Base-by-base conservation (phyloP, 2,329 filamentous ascomycete species). In the Aspergillus cejpii region DNA sequence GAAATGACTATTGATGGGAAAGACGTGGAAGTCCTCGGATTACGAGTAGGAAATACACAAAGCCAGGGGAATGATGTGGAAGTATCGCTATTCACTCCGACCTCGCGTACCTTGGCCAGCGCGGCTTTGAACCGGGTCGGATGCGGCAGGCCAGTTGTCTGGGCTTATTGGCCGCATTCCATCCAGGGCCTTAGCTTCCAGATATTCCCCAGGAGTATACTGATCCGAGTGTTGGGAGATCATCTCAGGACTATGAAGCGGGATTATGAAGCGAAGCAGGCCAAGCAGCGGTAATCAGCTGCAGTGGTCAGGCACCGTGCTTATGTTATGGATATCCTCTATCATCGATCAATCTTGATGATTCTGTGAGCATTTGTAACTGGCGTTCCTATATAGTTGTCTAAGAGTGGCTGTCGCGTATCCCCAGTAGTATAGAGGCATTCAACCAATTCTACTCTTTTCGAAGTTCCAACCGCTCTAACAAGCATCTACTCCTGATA, bases 1-100 rank as follows among this genome's bases (percentile, higher is more conserved):
- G 77, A 79, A 55, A 61, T 74, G 59, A 52, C 50, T 10, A 60
- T 63, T 2, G 64, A 70, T 27, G 56, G 57, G 1, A 45, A 56
- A 4, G 55, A 66, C 10, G 56, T 73, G 6, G 66, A 73, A 27
- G 63, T 74, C 1, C 45, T 70, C 41, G 60, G 55, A 1, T 45
- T 73, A n/a, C 49, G 59, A 11, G 56, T 68, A n/a, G 67, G 57
- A 3, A 56, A 56, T 20, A 62, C 67, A 3, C 54, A 51, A 2
- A 66, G 59, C 2, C 47, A 54, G 8, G 52, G 53, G 2, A 58
- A 61, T 37, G 53, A 59, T 33, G 39, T 57, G 2, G 40, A 48
- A 3, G 42, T 43, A 14, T 50, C 24, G 5, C 45, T 64, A 15
- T 59, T 67, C 27, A 47, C 50, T n/a, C 67, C 68, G 1, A 52